Percentiles rank a stretch among this genome's conserved stretches.
phyloP scores from a whole-genome alignment of 257 asterid species.

The Solanum sitiens region DNA sequence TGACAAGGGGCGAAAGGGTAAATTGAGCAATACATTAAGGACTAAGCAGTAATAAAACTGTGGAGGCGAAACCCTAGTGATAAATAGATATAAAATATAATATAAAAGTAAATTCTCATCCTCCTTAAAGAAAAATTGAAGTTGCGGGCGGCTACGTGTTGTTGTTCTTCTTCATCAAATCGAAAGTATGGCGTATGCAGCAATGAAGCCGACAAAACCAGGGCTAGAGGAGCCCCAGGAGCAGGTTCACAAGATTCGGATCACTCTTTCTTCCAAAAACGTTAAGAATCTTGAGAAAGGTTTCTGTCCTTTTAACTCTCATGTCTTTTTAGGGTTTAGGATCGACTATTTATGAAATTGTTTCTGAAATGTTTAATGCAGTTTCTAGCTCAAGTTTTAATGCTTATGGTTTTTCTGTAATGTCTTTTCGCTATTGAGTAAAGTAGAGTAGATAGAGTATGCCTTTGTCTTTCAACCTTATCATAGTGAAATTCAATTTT shows the following conservation, averaged over 20 bases:
- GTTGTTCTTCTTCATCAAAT: not conserved
- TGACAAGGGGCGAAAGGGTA: not conserved
- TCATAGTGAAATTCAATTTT: not conserved
- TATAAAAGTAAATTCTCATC: no score
- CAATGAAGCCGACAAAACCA: conserved; percentile 45
- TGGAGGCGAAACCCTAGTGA: not conserved
- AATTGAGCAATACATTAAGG: not conserved
- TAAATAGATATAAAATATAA: no score
- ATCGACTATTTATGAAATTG: not conserved
- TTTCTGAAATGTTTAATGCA: not conserved
- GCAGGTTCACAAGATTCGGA: conserved; percentile 42
- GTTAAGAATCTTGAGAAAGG: conserved; percentile 58
- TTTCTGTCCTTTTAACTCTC: not conserved
- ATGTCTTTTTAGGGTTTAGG: not conserved
- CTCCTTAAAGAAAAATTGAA: not conserved
- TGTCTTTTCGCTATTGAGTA: not conserved
- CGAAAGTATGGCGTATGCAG: conserved; percentile 18
- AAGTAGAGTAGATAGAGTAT: not conserved
- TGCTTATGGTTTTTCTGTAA: not conserved
- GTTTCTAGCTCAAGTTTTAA: not conserved
- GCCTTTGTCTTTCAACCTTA: not conserved
- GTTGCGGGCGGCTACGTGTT: not conserved
- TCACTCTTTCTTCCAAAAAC: conserved; percentile 23
- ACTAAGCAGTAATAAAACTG: not conserved
- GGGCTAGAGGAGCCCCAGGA: conserved; percentile 42